phyloP scores from a whole-genome alignment of 176 grass and related monocot genomes.

The Eragrostis nindensis region DNA sequence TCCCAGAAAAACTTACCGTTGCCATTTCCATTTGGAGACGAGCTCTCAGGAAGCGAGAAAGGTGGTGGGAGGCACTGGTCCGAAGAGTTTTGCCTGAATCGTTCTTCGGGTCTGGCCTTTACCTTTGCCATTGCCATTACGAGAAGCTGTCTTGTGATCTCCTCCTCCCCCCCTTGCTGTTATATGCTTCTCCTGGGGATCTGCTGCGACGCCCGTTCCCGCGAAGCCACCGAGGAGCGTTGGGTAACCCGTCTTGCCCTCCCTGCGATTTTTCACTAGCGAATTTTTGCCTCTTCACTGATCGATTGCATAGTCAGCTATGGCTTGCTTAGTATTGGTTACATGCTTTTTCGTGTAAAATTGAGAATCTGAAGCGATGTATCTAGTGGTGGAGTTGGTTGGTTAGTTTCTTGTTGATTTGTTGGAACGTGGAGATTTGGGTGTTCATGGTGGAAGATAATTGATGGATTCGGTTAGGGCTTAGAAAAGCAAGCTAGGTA shows the following conservation, averaged over 20 bases:
- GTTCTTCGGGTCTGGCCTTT: neutral
- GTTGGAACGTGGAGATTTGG: slow-evolving; percentile 2
- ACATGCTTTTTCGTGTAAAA: neutral
- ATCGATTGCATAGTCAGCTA: neutral
- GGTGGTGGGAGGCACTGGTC: neutral
- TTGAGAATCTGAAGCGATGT: neutral
- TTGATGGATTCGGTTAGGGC: slow-evolving; percentile 9
- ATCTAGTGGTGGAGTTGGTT: slow-evolving; percentile 6
- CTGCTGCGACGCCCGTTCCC: neutral
- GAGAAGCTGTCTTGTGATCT: neutral
- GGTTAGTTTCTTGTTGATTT: neutral
- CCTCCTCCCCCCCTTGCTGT: neutral
- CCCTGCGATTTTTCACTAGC: neutral
- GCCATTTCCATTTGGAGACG: neutral
- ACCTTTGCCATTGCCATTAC: neutral
- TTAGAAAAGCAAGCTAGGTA: neutral
- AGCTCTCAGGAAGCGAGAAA: neutral
- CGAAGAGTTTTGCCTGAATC: neutral
- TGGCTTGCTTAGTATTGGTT: neutral
- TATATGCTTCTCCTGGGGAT: neutral
- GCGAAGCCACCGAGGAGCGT: neutral
- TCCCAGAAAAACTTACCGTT: no score
- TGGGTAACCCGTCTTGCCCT: slow-evolving; percentile 27
- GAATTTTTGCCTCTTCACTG: neutral
- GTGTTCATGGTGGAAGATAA: neutral